Evolutionary conservation across 495 filamentous ascomycete genomes (phyloP), one percentile per base, ranked within the genome.

Genomic region (Xylaria grammica): DNA sequence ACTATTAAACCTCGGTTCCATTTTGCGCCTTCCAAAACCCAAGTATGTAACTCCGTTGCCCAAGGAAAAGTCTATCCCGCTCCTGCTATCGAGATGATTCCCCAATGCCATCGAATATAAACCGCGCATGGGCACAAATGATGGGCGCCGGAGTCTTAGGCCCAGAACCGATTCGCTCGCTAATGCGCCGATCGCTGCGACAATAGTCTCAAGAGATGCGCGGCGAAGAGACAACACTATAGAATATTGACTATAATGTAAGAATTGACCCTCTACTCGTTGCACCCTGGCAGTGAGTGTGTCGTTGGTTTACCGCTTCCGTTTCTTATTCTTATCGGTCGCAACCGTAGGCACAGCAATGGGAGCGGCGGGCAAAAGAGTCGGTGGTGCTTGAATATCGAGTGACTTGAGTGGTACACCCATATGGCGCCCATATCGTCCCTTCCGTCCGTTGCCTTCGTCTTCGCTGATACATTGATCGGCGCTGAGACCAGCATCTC

Each of bases 381-480:
- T 67, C 6, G 75, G 67, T 0, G 57, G 77, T 32, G 53, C 72
- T 20, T 52, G 62, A 36, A 73, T 58, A 24, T 81, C 78, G 3
- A 81, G 77, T 68, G 90, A 91, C 80, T 92, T 92, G 69, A 96
- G 84, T 2, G 92, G 86, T n/a, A 97, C 92, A 46, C 93, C 93
- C 93, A 97, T 97, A 74, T 97, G 92, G 45, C 93, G 89, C 51
- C 93, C 96, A 70, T 95, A 97, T 11, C 95, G 86, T n/a, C 96
- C 96, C 74, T 97, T 97, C 67, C 95, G 88, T 40, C 93, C 94
- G 75, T 97, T 97, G 38, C 90, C 91, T 74, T 99, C 95, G 65
- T 99, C 96, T 75, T 99, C 95, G 76, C 93, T 97, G 74, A 98
- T 85, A 75, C 95, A 99, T 52, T 91, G 90, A 44, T 98, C 94